Evolutionary conservation across 129 eudicot species (phyloP), one percentile per base, ranked within the genome.

Genomic region (Cynara cardunculus): DNA sequence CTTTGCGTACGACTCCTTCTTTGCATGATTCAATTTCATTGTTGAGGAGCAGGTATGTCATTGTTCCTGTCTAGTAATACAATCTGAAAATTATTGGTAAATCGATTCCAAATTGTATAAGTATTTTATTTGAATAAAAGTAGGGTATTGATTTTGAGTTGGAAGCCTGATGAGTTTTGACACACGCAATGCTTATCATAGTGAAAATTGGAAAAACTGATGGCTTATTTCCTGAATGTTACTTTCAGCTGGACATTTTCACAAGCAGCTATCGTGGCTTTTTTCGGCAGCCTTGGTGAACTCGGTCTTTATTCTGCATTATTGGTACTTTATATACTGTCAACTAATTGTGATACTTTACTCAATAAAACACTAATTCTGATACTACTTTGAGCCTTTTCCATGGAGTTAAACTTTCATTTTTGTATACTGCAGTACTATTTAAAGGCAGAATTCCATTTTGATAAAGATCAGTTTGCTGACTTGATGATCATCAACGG

Each of bases 401-500:
- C 18, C 35, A 26, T 16, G 32, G 14, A 18, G 28, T 44, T 83
- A 71, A 78, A n/a, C 34, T 7, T 39, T 68, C 49, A 2, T 41
- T 24, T 18, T 67, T 83, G 77, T 39, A 61, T 44, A 7, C 1
- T 61, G 74, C 88, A 93, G 98, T 93, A 86, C 73, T 93, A 88
- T 84, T 84, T 93, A 77, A 91, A 88, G 86, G 94, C 98, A 5
- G 85, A 89, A 71, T 93, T 91, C 77, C 98, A 91, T 69, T 93
- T 87, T 74, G 83, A 91, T 89, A 93, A 93, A 87, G 82, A 89
- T 75, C 93, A 91, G 74, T 93, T 91, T 82, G 98, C 98, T 32
- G 90, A 93, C 82, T 84, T 93, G 78, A 69, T 93, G 98, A 86
- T 93, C 82, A 91, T 93, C 69, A 83, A 84, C 13, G 98, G 98